phyloP scores from a whole-genome alignment of 805 yeast genomes.

The Yarrowia deformans region DNA sequence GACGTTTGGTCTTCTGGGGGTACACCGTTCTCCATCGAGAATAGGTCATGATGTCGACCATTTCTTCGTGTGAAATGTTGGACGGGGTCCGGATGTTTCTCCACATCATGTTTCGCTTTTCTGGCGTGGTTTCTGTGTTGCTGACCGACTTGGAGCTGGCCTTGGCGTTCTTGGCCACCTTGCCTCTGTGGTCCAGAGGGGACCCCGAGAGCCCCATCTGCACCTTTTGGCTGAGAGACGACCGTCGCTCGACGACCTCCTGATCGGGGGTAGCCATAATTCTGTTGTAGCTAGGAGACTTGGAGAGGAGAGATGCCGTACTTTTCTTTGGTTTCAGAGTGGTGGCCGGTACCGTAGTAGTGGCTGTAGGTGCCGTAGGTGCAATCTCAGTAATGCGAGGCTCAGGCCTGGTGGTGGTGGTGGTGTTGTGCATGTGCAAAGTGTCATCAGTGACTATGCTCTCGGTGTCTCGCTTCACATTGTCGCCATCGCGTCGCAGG shows the following conservation, averaged over 20 bases:
- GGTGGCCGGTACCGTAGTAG: too few relatives aligned
- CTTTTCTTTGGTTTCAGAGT: background rate
- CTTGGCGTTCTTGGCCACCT: background rate
- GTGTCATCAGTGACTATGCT: conserved; percentile 24
- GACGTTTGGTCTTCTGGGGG: conserved; percentile 71
- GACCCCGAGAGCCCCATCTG: conserved; percentile 21
- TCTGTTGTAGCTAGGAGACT: conserved; percentile 7
- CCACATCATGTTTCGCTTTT: conserved; percentile 57
- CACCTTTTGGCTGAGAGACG: conserved; percentile 6
- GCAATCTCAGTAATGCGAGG: conserved; percentile 1
- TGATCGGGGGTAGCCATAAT: conserved; percentile 15
- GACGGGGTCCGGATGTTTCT: conserved; percentile 80
- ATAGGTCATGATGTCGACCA: conserved; percentile 63
- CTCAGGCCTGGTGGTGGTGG: too few relatives aligned
- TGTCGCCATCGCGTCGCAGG: background rate
- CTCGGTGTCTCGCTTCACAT: background rate
- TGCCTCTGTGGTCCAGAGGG: conserved; percentile 13
- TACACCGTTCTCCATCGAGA: conserved; percentile 94
- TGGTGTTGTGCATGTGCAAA: conserved; percentile 1
- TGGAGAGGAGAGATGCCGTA: background rate
- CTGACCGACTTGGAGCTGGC: background rate
- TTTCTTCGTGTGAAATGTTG: conserved; percentile 62
- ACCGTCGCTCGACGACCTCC: conserved; percentile 13
- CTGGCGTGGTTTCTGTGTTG: conserved; percentile 12
- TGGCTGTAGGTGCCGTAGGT: too few relatives aligned